Percentiles rank a stretch among this genome's conserved stretches.
These are phyloP conservation scores for Mimosa pudica DNA, from an alignment of 306 rosid genomes.

Conservation along the genomic window DNA sequence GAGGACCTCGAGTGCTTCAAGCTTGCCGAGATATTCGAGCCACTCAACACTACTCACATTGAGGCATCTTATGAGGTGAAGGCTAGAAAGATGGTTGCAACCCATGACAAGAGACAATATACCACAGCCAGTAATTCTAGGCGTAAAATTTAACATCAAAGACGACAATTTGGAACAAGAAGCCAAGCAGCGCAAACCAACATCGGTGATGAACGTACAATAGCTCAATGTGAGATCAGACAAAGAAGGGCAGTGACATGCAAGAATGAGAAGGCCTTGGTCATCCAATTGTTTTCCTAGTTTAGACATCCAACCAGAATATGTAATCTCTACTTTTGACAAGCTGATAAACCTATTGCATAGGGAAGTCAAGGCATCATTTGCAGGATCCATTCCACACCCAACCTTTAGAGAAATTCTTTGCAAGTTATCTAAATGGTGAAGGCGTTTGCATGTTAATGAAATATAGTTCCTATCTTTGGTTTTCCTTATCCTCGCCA, in stretches of 20 bases:
- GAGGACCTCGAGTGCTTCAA: slow-evolving; percentile 54
- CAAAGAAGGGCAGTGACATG: slow-evolving; percentile 55
- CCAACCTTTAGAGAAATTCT: slow-evolving; percentile 71
- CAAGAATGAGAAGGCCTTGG: slow-evolving; percentile 71
- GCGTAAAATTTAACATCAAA: slow-evolving; percentile 76
- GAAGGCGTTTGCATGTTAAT: slow-evolving; percentile 58
- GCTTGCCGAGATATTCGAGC: slow-evolving; percentile 65
- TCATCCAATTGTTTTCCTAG: slow-evolving; percentile 88
- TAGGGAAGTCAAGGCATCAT: slow-evolving; percentile 66
- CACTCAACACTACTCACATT: slow-evolving; percentile 73
- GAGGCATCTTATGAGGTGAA: slow-evolving; percentile 84
- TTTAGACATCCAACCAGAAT: slow-evolving; percentile 94
- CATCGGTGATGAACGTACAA: slow-evolving; percentile 82
- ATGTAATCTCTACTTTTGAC: slow-evolving; percentile 68
- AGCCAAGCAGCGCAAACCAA: slow-evolving; percentile 70
- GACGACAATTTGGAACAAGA: slow-evolving; percentile 67
- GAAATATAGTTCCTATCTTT: slow-evolving; percentile 67
- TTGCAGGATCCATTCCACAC: slow-evolving; percentile 89
- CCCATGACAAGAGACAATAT: slow-evolving; percentile 81
- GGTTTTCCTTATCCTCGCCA: slow-evolving; percentile 61
- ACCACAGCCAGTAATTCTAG: slow-evolving; percentile 83
- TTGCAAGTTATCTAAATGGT: slow-evolving; percentile 64
- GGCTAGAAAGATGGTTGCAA: slow-evolving; percentile 66
- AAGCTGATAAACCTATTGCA: slow-evolving; percentile 71
- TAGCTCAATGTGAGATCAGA: slow-evolving; percentile 73